Conservation (phyloP, 257 asterid species). For the Solanum virginianum region DNA sequence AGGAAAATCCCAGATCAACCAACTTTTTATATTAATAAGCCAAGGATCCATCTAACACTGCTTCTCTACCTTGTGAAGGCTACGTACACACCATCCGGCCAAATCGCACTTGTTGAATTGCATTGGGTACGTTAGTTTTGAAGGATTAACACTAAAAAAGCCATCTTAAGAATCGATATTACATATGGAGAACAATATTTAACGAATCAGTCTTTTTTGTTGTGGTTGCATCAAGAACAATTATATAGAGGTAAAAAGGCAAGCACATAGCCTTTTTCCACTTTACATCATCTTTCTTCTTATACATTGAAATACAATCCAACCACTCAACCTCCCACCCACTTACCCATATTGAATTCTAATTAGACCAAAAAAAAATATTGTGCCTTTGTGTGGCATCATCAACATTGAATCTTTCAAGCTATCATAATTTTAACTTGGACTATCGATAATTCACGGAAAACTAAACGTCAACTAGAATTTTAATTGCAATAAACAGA, state of each 20-base stretch:
- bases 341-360: neutral
- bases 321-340: conserved; percentile 14
- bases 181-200: conserved; percentile 2
- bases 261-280: conserved; percentile 19
- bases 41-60: too few relatives aligned
- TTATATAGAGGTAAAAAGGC: conserved; percentile 25
- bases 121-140: too few relatives aligned
- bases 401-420: conserved; percentile 2
- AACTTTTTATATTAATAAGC: neutral
- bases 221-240: conserved; percentile 25
- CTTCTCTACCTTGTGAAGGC: too few relatives aligned
- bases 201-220: conserved; percentile 32
- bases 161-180: neutral
- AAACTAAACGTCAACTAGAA: too few relatives aligned
- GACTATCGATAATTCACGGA: too few relatives aligned
- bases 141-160: neutral
- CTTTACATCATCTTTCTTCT: conserved; percentile 35
- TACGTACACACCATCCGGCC: too few relatives aligned
- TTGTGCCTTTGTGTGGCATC: neutral
- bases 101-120: too few relatives aligned
- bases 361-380: conserved; percentile 8
- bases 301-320: conserved; percentile 33
- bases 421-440: conserved; percentile 17
- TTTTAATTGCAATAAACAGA: too few relatives aligned
- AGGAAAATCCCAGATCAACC: neutral